phyloP scores from a whole-genome alignment of 257 asterid species.

The Fraxinus cuspidata region DNA sequence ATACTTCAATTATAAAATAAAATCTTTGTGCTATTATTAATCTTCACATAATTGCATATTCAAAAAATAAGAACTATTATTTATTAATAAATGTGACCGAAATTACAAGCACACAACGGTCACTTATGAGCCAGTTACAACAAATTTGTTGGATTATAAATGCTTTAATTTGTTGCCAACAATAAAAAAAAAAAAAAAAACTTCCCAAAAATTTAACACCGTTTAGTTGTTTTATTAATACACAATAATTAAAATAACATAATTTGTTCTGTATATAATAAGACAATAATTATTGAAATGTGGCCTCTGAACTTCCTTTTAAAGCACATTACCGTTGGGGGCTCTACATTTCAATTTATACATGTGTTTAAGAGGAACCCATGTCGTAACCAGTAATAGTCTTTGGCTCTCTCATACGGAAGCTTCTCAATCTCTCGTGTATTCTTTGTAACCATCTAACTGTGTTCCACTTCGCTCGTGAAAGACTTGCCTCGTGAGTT shows the following conservation, averaged over 20 bases:
- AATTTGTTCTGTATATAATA: constrained; percentile 8
- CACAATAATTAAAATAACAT: neutral
- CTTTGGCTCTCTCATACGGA: neutral
- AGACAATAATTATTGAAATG: constrained; percentile 27
- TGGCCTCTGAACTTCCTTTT: constrained; percentile 21
- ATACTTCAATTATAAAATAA: too few species aligned
- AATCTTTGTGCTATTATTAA: too few species aligned
- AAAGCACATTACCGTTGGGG: constrained; percentile 32
- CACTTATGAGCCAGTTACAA: neutral
- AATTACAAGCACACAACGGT: neutral
- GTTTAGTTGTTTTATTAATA: constrained; percentile 9
- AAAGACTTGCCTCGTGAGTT: too few species aligned
- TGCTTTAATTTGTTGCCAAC: constrained; percentile 18
- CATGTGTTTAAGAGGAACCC: constrained; percentile 12
- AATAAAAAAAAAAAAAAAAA: neutral
- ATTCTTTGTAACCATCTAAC: neutral
- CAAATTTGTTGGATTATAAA: constrained; percentile 8
- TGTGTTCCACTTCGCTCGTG: neutral
- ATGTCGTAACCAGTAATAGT: neutral
- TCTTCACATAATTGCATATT: too few species aligned
- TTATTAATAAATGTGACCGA: neutral
- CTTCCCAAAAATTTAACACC: neutral
- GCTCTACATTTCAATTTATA: constrained; percentile 24
- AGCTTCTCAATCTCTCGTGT: neutral
- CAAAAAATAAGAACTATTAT: too few species aligned